Conservation (phyloP, 2,329 filamentous ascomycete genomes). For the Fusarium abutilonis region DNA sequence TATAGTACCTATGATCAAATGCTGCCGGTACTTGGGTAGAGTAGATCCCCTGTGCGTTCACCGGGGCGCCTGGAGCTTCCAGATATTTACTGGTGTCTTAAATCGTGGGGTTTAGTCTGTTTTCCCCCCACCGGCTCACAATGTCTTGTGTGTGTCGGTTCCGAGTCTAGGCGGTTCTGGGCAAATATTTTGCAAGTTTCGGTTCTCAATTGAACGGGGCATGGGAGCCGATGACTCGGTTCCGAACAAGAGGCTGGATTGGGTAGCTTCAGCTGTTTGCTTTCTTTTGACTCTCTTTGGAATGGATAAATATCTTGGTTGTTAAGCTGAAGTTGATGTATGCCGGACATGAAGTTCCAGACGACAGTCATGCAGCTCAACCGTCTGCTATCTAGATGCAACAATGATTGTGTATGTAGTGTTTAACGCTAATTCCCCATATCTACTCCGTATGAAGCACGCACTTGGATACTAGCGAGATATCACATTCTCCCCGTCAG, state of each 20-base stretch:
- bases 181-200: constrained; percentile 19
- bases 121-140: constrained; percentile 22
- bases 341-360: constrained; percentile 37
- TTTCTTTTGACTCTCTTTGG: neutral
- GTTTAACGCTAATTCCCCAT: neutral
- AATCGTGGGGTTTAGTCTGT: constrained; percentile 16
- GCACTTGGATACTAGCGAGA: neutral
- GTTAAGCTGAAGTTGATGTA: constrained; percentile 4
- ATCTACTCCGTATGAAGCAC: neutral
- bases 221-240: constrained; percentile 25
- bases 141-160: constrained; percentile 10
- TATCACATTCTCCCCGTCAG: neutral
- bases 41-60: constrained; percentile 9
- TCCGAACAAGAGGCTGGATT: constrained; percentile 11
- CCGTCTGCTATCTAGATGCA: neutral
- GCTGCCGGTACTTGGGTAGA: constrained; percentile 2
- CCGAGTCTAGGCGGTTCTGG: constrained; percentile 24
- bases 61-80: constrained; percentile 29
- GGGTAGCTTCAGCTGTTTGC: neutral
- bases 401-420: neutral
- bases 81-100: constrained; percentile 12
- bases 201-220: no score
- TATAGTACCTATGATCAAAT: constrained; percentile 1
- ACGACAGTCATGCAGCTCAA: constrained; percentile 1
- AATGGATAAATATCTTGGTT: neutral